Base-by-base conservation (phyloP, 352 stramenopile species). In the Pythium grandisporangium region DNA sequence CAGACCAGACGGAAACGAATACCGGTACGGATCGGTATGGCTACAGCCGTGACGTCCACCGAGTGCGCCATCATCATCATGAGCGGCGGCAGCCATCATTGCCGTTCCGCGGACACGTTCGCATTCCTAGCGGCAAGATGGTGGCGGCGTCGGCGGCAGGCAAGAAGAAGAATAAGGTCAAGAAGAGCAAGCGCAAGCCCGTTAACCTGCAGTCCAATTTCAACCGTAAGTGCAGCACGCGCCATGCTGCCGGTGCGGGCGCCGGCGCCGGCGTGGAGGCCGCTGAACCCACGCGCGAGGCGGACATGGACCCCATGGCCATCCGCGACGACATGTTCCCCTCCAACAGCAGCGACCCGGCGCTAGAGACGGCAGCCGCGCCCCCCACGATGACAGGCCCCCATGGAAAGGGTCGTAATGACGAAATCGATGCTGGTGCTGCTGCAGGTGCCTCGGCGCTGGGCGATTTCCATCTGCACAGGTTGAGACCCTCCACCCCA, bases 401-500 rank as follows among this genome's bases (percentile, higher is more conserved):
- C n/a, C n/a, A n/a, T 42, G 36, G 5, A 8, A 17, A 40, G 17
- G 38, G 10, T 38, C 22, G 23, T 36, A 58, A 36, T 65, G 52
- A 62, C 55, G 45, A 54, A 47, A 24, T 30, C 51, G 47, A 21
- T 60, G 45, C 24, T 63, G 60, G 45, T 74, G 52, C 45, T 70
- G 52, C 63, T 65, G 53, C 61, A 90, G 76, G 70, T 62, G 66
- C 64, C 52, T 46, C 44, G 34, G 58, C 70, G 25, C 59, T 66
- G 25, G 79, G 72, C 3, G 79, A 93, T 47, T 93, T 93, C 44
- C 79, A 93, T 54, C 43, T 93, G 56, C 79, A 93, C 65, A 92
- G 79, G 78, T 88, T 29, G 16, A 41, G 21, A 4, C n/a, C 12
- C 2, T 39, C 13, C 30, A 32, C 17, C 2, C 5, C 12, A 30